Evolutionary conservation across 2,329 filamentous ascomycete species (phyloP), one percentile per base, ranked within the genome.

Genomic region (Fonsecaea pedrosoi): DNA sequence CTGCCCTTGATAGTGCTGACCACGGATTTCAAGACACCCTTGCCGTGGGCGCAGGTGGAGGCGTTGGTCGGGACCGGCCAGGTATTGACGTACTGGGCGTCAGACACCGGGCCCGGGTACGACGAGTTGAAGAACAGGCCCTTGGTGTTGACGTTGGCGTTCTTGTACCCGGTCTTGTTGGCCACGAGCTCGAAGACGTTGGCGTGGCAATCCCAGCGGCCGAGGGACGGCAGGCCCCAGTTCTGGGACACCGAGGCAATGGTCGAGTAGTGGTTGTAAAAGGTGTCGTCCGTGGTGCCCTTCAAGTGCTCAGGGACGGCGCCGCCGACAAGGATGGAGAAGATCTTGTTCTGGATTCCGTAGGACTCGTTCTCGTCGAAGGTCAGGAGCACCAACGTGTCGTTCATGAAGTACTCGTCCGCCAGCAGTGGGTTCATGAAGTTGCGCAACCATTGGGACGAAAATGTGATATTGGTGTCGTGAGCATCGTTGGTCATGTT

Each of bases 331-430:
- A 95, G 84, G 70, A 95, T 84, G 69, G 82, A 86, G 67, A 92
- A 85, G 60, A 95, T 85, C 48, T 83, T 83, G 83, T 95, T 95
- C 72, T 86, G 84, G 32, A 82, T 79, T 5, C 82, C 77, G 78
- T 93, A 92, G 9, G 85, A 87, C 73, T 89, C 86, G 76, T 89
- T 91, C 80, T 95, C 92, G 70, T 95, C 92, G 74, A 92, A 95
- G 9, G 88, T 94, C 67, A 95, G 78, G 4, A 94, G 81, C 9
- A 95, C 84, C 1, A 95, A 84, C 0, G 90, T 94, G 74, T 90
- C 87, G 58, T 90, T 81, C 86, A 89, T 90, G 78, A 95, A 94
- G 71, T 89, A 85, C 57, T 81, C 78, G 79, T 94, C 85, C 40
- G 83, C 76, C 6, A 95, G 82, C 8, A 95, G 86, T 0, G 91